A percentile compares a stretch with the other conserved stretches of the same genome.
phyloP scores from a whole-genome alignment of 768 basidiomycete species.

The Royoungia palumana region DNA sequence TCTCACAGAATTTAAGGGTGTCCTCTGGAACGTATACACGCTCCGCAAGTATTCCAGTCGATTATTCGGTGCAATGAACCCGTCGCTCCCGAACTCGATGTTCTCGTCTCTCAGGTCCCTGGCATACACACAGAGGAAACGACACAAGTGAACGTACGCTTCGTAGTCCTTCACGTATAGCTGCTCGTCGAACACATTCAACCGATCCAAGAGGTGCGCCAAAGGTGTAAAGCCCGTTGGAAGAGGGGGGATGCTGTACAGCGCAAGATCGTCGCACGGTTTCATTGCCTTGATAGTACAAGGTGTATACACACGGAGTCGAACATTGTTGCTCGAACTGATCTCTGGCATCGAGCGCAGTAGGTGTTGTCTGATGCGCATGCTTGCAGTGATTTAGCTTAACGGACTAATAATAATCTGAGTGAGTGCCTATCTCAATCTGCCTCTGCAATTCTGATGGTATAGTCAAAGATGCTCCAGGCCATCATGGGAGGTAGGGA shows the following conservation, averaged over 20 bases:
- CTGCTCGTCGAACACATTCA: constrained; percentile 33
- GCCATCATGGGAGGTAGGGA: too few relatives aligned
- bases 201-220: constrained; percentile 13
- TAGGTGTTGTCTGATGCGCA: too few relatives aligned
- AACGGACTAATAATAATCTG: too few relatives aligned
- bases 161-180: constrained; percentile 29
- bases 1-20: constrained; percentile 31
- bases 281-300: constrained; percentile 33
- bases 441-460: too few relatives aligned
- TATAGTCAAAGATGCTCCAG: too few relatives aligned
- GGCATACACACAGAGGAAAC: constrained; percentile 25
- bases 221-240: too few relatives aligned
- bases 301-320: constrained; percentile 44
- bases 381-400: too few relatives aligned
- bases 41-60: constrained; percentile 6
- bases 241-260: constrained; percentile 1
- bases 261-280: constrained; percentile 34
- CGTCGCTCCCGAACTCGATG: constrained; percentile 11
- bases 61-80: constrained; percentile 19
- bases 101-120: constrained; percentile 8
- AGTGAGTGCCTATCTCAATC: too few relatives aligned
- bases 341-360: constrained; percentile 35
- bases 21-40: constrained; percentile 29
- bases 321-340: constrained; percentile 29
- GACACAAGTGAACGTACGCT: constrained; percentile 27